Evolutionary conservation across 1,284 basidiomycete genomes (phyloP).

Genomic region (Cerioporus squamosus): DNA sequence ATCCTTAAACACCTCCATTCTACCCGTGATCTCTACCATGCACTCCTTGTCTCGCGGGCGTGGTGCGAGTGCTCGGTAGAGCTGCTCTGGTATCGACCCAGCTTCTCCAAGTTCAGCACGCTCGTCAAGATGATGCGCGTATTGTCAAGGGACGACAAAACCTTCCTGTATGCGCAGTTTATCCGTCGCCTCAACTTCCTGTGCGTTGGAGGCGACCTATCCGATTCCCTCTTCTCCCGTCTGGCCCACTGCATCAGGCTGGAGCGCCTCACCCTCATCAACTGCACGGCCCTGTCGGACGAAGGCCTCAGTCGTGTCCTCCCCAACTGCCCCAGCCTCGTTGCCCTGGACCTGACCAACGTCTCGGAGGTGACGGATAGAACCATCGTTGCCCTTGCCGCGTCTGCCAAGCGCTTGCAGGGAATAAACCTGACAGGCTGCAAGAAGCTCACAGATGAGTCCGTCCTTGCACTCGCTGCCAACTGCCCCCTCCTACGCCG

Average conservation of each 20-base stretch:
- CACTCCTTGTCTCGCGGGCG: constrained; percentile 83
- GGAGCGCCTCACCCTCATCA: constrained; percentile 91
- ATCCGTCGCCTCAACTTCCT: constrained; percentile 93
- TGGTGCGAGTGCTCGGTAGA: constrained; percentile 98
- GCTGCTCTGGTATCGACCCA: constrained; percentile 93
- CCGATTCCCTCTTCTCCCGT: constrained; percentile 78
- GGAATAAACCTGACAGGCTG: constrained; percentile 94
- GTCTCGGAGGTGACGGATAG: constrained; percentile 73
- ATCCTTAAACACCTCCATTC: constrained; percentile 86
- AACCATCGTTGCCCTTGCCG: constrained; percentile 74
- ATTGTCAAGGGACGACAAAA: constrained; percentile 63
- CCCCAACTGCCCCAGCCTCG: constrained; percentile 72
- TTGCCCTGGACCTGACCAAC: constrained; percentile 89
- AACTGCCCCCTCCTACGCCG: constrained; percentile 82
- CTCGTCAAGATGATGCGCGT: constrained; percentile 81
- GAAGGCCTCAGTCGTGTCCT: constrained; percentile 74
- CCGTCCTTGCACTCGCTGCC: constrained; percentile 77
- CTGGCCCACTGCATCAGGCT: constrained; percentile 82
- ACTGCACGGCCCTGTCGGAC: constrained; percentile 77
- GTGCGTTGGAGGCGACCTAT: constrained; percentile 72
- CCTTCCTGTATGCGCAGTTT: constrained; percentile 89
- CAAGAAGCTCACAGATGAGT: constrained; percentile 79
- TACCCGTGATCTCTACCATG: constrained; percentile 74
- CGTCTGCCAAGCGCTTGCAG: constrained; percentile 78
- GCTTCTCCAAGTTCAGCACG: constrained; percentile 71